phyloP scores from a whole-genome alignment of 108 stramenopile genomes.

The Nitzschia inconspicua region DNA sequence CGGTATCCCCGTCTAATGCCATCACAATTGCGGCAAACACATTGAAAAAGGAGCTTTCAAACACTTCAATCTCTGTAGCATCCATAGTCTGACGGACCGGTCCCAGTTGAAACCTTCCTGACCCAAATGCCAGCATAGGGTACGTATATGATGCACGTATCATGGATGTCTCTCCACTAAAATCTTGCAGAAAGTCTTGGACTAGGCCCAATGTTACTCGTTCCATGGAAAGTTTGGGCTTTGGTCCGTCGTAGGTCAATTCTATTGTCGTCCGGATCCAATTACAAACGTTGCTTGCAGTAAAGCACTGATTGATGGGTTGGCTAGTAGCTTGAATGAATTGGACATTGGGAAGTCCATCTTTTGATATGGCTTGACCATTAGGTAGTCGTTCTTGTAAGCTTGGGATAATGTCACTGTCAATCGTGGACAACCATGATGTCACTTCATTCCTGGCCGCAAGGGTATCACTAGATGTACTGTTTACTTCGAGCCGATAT shows the following conservation, averaged over 20 bases:
- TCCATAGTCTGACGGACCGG: constrained; percentile 9
- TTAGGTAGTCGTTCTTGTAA: constrained; percentile 1
- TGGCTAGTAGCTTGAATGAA: constrained; percentile 12
- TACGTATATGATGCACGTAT: constrained; percentile 10
- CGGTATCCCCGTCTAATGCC: constrained; percentile 28
- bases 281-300: constrained; percentile 20
- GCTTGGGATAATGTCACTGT: neutral
- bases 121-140: constrained; percentile 9
- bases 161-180: neutral
- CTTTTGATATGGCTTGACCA: neutral
- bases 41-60: constrained; percentile 14
- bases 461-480: neutral
- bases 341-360: neutral
- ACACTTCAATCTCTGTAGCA: constrained; percentile 10
- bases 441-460: neutral
- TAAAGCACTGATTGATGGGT: constrained; percentile 23
- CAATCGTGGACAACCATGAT: neutral
- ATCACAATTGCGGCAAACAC: constrained; percentile 21
- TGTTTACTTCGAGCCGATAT: constrained; percentile 9
- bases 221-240: constrained; percentile 14
- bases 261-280: constrained; percentile 14
- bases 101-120: constrained; percentile 13
- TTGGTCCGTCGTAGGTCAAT: constrained; percentile 9
- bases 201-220: constrained; percentile 16
- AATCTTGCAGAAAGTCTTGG: constrained; percentile 12